Percentiles rank a stretch among this genome's conserved stretches.
phyloP scores from a whole-genome alignment of 2,329 filamentous ascomycete species.

The Ophiostoma himal-ulmi region DNA sequence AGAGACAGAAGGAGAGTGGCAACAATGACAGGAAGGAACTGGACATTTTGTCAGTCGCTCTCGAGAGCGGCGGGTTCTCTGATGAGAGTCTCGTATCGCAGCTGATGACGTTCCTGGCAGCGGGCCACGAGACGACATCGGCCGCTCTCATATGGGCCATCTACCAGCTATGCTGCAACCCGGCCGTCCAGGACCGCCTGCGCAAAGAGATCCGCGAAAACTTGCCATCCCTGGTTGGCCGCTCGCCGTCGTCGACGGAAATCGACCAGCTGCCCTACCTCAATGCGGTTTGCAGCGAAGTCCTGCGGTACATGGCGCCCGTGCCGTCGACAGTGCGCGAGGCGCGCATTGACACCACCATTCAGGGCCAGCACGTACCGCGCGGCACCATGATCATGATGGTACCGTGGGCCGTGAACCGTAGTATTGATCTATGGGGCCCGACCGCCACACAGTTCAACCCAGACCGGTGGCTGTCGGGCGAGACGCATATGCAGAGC shows the following conservation, averaged over 20 bases:
- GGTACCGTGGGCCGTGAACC: constrained; percentile 62
- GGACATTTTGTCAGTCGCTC: constrained; percentile 76
- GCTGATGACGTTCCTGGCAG: constrained; percentile 83
- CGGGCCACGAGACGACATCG: constrained; percentile 75
- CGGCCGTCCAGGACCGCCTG: constrained; percentile 59
- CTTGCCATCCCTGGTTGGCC: constrained; percentile 46
- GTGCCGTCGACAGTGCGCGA: constrained; percentile 66
- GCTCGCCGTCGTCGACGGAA: constrained; percentile 37
- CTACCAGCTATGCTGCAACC: constrained; percentile 62
- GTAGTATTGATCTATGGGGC: constrained; percentile 66
- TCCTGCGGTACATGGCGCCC: constrained; percentile 66
- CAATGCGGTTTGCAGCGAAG: constrained; percentile 71
- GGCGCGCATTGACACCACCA: constrained; percentile 56
- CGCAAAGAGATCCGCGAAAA: constrained; percentile 60
- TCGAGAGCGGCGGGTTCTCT: constrained; percentile 67
- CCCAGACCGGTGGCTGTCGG: constrained; percentile 68
- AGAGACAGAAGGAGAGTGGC: not conserved
- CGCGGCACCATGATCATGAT: constrained; percentile 66
- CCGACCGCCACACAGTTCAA: constrained; percentile 67
- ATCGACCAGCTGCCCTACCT: constrained; percentile 74
- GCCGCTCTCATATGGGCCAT: constrained; percentile 69
- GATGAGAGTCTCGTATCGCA: constrained; percentile 81
- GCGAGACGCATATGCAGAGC: constrained; percentile 32
- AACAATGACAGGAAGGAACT: constrained; percentile 39
- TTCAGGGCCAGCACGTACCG: constrained; percentile 60